Base-by-base conservation (phyloP, 306 rosid species). In the Rubus idaeus region DNA sequence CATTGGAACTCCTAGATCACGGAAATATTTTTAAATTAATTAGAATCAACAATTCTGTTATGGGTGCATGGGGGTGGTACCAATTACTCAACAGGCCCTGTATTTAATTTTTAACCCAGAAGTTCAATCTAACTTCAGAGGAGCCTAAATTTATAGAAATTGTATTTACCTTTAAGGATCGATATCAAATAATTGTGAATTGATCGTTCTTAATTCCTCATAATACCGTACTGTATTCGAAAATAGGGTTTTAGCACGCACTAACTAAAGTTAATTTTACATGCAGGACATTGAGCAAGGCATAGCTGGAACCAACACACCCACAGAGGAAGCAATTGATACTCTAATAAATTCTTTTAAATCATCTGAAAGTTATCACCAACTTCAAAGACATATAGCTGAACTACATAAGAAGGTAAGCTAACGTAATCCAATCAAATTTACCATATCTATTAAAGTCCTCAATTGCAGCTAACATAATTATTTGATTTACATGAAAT, bases 221-320 rank as follows among this genome's bases (percentile, higher is more conserved):
- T 4, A 46, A 10, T 10, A 10, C 10, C 50, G 10, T 46, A 46
- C 0, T 46, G 50, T 13, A 9, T 8, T 10, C 12, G 17, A 47
- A 9, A 46, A 2, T 46, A 45, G 11, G 10, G 49, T 7, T 45
- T 11, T 45, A 45, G 8, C 3, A 45, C 12, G 11, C 9, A 45
- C 11, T 56, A 56, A 21, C 30, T 20, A 1, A 6, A 20, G 8
- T 53, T 53, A 53, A 53, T 53, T 37, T 57, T 14, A 13, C 20
- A 5, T 14, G 37, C 84, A 90, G 91, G 86, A 88, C 35, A 42
- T 82, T 42, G 90, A 87, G 79, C 70, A 79, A 65, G 87, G 91
- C 5, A 21, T 68, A 63, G 77, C 62, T 5, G 74, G 58, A 73
- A 75, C 70, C 61, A 51, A 73, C 64, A 47, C 51, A 47, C 46